Base-by-base conservation (phyloP, 2,329 filamentous ascomycete genomes). In the Teratosphaeria viscida region DNA sequence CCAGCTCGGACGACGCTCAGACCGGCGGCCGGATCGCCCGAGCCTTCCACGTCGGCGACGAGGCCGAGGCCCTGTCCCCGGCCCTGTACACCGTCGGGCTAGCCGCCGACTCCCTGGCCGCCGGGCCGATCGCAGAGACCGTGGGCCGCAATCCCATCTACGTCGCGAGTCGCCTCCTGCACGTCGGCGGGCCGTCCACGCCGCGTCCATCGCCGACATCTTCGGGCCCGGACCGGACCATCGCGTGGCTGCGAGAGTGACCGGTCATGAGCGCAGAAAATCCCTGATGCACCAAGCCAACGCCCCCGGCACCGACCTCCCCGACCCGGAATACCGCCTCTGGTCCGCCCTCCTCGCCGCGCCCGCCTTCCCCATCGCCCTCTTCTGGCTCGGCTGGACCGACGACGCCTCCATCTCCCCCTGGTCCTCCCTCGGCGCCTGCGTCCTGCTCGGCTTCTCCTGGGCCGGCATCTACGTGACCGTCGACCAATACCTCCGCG, bases 311-410 rank as follows among this genome's bases (percentile, higher is more conserved):
- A 57, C 57, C 16, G 62, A 64, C 49, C 60, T 63, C 12, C 62
- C 62, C 2, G 62, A 61, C n/a, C 63, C 62, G 7, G 77, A 79
- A 56, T 72, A 72, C 43, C 69, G 76, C 0, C 69, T 80, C 0
- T 77, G 73, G 69, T 75, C 76, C 32, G 76, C 75, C 29, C 75
- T 79, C 62, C 66, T 78, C 11, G 78, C 76, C 1, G 74, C 75
- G 4, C 66, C 70, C 0, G 64, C 74, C 2, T 71, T 81, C 3
- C 77, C 79, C 0, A 67, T 80, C 11, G 75, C 73, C 0, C 72
- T 81, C 1, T 81, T 81, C 64, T 81, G 78, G 78, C 72, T 81
- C 23, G 79, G 76, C 5, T 81, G 79, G 79, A 76, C 77, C 1
- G 73, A 74, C 2, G 73, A 76, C 35, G 43, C 32, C 0, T 64